These are phyloP conservation scores for Blastobotrys terrestris DNA, from an alignment of 805 yeast species.

Conservation along the genomic window DNA sequence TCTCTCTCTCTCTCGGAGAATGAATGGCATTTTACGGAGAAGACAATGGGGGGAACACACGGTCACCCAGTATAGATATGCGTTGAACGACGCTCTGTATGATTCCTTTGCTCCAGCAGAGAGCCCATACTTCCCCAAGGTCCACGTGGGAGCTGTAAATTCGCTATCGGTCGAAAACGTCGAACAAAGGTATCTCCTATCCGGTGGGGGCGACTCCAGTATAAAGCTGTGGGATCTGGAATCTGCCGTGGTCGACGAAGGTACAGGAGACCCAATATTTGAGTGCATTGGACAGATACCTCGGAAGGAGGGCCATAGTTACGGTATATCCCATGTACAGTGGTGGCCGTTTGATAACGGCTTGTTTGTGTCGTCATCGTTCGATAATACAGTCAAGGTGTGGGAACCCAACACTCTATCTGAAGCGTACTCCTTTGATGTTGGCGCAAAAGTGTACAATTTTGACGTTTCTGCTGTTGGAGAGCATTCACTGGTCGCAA, in stretches of 20 bases:
- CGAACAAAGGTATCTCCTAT: conserved; percentile 44
- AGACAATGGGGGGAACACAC: not conserved
- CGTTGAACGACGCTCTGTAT: not conserved
- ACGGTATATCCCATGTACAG: conserved; percentile 63
- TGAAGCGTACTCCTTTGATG: conserved; percentile 60
- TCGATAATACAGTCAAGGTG: conserved; percentile 66
- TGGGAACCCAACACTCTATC: conserved; percentile 72
- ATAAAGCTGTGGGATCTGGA: conserved; percentile 61
- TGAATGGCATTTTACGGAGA: not conserved
- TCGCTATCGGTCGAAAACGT: conserved; percentile 49
- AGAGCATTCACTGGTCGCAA: conserved; percentile 51
- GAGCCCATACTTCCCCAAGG: conserved; percentile 16
- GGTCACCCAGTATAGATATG: not conserved
- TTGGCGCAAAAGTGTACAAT: conserved; percentile 58
- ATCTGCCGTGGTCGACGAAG: conserved; percentile 18
- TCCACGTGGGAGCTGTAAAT: conserved; percentile 46
- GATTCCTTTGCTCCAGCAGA: not conserved
- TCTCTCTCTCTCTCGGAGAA: not conserved
- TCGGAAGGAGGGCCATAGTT: conserved; percentile 45
- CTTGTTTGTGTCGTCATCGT: conserved; percentile 75
- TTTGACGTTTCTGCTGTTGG: conserved; percentile 53
- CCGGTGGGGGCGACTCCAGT: conserved; percentile 70
- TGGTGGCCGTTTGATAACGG: conserved; percentile 95
- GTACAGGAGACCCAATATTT: conserved; percentile 9
- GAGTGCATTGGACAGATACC: conserved; percentile 12